These are phyloP conservation scores for Botryosphaeria dothidea DNA, from an alignment of 2,329 filamentous ascomycete genomes.

Conservation along the genomic window DNA sequence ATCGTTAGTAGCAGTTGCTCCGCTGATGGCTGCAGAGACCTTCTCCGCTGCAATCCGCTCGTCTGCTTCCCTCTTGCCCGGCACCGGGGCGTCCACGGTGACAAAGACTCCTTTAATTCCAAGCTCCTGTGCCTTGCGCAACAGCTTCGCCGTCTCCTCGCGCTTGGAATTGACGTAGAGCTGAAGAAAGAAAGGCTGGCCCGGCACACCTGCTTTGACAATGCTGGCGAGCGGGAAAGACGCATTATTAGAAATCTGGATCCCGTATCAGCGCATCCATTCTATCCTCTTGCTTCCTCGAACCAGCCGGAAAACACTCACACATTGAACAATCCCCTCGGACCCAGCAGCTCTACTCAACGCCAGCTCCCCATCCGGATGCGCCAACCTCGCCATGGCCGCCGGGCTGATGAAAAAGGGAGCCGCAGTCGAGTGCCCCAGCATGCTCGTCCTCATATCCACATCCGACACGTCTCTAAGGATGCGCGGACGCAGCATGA, in stretches of 20 bases:
- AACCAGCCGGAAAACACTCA: slow-evolving; percentile 26
- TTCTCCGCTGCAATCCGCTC: slow-evolving; percentile 46
- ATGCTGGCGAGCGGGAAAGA: slow-evolving; percentile 25
- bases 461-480: slow-evolving; percentile 38
- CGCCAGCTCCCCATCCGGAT: slow-evolving; percentile 38
- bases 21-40: slow-evolving; percentile 51
- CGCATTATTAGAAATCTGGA: slow-evolving; percentile 35
- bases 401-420: slow-evolving; percentile 44
- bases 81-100: slow-evolving; percentile 37
- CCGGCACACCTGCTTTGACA: slow-evolving; percentile 22
- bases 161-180: slow-evolving; percentile 38
- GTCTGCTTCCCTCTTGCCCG: slow-evolving; percentile 38
- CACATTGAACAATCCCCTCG: slow-evolving; percentile 36
- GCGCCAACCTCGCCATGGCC: slow-evolving; percentile 37
- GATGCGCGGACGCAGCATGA: slow-evolving; percentile 37
- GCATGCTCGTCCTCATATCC: slow-evolving; percentile 32
- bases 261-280: slow-evolving; percentile 26
- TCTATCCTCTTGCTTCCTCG: background rate
- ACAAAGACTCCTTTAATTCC: slow-evolving; percentile 39
- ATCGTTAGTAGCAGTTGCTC: slow-evolving; percentile 53
- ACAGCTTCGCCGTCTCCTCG: slow-evolving; percentile 33
- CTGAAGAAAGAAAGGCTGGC: slow-evolving; percentile 36
- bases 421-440: slow-evolving; percentile 35
- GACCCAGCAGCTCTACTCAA: slow-evolving; percentile 37
- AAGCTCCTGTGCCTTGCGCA: slow-evolving; percentile 31